Evolutionary conservation across 495 filamentous ascomycete species (phyloP).

Genomic region (Tetracladium setigerum): DNA sequence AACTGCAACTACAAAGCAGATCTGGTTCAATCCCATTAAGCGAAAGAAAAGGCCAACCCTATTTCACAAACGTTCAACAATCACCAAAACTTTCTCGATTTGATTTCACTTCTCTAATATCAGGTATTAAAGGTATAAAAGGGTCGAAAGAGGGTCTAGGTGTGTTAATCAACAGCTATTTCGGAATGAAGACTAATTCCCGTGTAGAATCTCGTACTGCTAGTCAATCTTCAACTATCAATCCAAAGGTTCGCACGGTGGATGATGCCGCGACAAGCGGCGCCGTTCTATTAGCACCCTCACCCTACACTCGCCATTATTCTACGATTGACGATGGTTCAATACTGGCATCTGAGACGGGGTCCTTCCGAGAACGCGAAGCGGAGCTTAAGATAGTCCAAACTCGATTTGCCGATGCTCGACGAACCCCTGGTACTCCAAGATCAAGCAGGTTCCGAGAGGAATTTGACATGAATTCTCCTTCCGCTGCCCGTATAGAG

Average conservation of each 20-base stretch:
- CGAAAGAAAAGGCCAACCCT: conserved; percentile 10
- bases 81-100: conserved; percentile 8
- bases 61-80: conserved; percentile 9
- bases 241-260: too few species aligned
- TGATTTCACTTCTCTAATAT: conserved; percentile 3
- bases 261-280: too few species aligned
- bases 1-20: conserved; percentile 8
- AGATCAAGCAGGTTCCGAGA: conserved; percentile 19
- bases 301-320: too few species aligned
- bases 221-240: too few species aligned
- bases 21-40: conserved; percentile 11
- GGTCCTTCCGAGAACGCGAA: conserved; percentile 14
- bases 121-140: neutral
- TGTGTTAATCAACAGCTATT: conserved; percentile 2
- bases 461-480: conserved; percentile 12
- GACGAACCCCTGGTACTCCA: conserved; percentile 12
- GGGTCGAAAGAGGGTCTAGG: neutral
- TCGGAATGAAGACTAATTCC: too few species aligned
- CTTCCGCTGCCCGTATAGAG: too few species aligned
- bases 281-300: too few species aligned
- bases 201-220: too few species aligned
- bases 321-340: conserved; percentile 8
- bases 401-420: conserved; percentile 8
- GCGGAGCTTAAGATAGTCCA: conserved; percentile 12
- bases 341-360: conserved; percentile 12